Evolutionary conservation across 2,329 filamentous ascomycete genomes (phyloP), one percentile per base, ranked within the genome.

Genomic region (Claviceps capensis): DNA sequence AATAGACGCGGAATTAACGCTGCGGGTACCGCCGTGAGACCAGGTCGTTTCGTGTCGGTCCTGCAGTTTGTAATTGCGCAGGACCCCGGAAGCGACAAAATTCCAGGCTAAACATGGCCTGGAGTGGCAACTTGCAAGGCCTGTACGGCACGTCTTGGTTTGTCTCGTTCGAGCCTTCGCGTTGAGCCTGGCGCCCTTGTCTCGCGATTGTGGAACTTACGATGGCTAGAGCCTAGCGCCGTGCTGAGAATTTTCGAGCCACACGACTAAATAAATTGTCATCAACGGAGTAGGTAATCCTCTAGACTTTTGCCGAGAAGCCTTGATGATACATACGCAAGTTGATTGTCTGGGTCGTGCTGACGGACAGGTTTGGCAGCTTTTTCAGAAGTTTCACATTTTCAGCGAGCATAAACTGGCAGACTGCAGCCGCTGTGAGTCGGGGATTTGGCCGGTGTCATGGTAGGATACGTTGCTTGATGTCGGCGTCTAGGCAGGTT

Each of bases 171-270:
- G 41, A 43, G 41, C 19, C 22, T 13, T 19, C 5, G 17, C 22
- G 19, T 43, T 22, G 14, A 22, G 19, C 19, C 41, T 22, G 38
- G 42, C 43, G 22, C 43, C 43, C 9, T 40, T 48, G 47, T 48
- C 34, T 40, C n/a, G 36, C 36, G 38, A 19, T 14, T 40, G 49
- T 50, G 49, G 41, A 17, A 45, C 49, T 46, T 8, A 42, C 38
- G 48, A 43, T n/a, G 8, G 17, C 17, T 50, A 45, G 48, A 41
- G 48, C 40, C 26, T 50, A 45, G 48, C 48, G 48, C 40, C 26
- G 30, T 17, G 41, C 26, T 14, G 40, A 49, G 40, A 44, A 49
- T 38, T 36, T 37, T 14, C 16, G 22, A 14, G 19, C 19, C 40
- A 34, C 44, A 26, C 17, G 16, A 37, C 13, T 19, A 19, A 19